Base-by-base conservation (phyloP, 2,329 filamentous ascomycete species). In the Neocatenulostroma microsporum region DNA sequence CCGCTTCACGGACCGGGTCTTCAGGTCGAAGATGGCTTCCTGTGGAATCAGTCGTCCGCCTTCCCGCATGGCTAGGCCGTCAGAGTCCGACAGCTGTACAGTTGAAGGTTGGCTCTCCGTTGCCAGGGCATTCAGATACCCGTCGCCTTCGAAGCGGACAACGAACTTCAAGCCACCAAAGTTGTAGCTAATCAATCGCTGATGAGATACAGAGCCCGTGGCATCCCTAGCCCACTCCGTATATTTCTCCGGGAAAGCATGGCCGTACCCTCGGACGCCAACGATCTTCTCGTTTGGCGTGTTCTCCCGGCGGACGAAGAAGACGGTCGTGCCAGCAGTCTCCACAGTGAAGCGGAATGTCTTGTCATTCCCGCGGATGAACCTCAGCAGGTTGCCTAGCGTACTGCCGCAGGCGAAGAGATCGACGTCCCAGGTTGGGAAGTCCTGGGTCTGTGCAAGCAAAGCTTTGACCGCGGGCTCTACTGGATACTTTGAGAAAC, bases 211-310 rank as follows among this genome's bases (percentile, higher is more conserved):
- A 0, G 78, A 83, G 0, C 66, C 63, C 30, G 63, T 66, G 0
- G 76, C 70, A 1, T 66, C 66, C 0, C 47, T 9, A 8, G 73
- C 70, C 78, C 79, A 84, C 0, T 66, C 74, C 0, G 81, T 84
- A 49, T 82, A 78, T 1, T 66, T 65, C 31, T 82, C 76, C 0
- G 76, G 76, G 45, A 85, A 84, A 0, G 74, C 69, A 46, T 84
- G 78, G 0, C 80, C 79, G 46, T 68, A 82, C 0, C 80, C 81
- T 12, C 48, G 47, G 0, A 84, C 59, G n/a, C 64, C 64, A 0
- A 59, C 46, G 4, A 84, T 76, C 0, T 65, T 51, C 45, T 80
- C 74, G 0, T 55, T 70, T 0, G 78, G 76, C 0, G 72, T 69
- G 29, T 74, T 76, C 48, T 81, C 78, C 15, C 73, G 67, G 1